Conservation (phyloP, 2,329 filamentous ascomycete species). For the Fusarium abutilonis region DNA sequence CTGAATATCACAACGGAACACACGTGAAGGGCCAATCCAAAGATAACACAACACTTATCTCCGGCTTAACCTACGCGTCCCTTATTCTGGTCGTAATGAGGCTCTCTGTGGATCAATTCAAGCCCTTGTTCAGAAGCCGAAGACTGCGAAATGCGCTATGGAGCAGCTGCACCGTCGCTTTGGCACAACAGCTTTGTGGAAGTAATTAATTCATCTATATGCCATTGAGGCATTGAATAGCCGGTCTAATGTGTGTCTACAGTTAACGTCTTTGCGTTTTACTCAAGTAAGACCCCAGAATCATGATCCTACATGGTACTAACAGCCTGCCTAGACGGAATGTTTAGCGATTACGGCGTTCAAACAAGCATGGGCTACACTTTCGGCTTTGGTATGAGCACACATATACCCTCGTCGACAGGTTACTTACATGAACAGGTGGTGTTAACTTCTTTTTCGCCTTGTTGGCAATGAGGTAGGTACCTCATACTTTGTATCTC, state of each 20-base stretch:
- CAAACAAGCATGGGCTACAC: constrained; percentile 34
- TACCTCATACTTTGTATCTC: rapidly evolving
- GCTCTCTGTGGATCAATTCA: constrained; percentile 34
- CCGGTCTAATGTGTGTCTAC: rapidly evolving
- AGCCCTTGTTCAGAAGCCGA: constrained; percentile 19
- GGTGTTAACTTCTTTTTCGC: constrained; percentile 54
- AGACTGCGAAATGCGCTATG: constrained; percentile 36
- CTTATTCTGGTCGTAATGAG: constrained; percentile 11
- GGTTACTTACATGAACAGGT: constrained; percentile 24
- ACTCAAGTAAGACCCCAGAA: constrained; percentile 48
- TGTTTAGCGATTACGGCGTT: constrained; percentile 33
- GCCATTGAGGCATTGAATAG: constrained; percentile 33
- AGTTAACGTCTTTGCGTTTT: constrained; percentile 55
- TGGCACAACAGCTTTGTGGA: constrained; percentile 47
- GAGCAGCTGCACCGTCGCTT: constrained; percentile 43
- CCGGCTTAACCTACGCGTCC: constrained; percentile 28
- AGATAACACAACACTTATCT: neutral
- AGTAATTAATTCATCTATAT: constrained; percentile 1
- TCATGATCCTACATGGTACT: neutral
- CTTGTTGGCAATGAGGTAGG: constrained; percentile 49
- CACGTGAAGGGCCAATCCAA: no score
- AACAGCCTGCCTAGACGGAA: constrained; percentile 12
- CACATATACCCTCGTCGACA: neutral
- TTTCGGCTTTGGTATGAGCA: constrained; percentile 46
- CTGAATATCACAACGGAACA: neutral